Evolutionary conservation across 2,329 filamentous ascomycete species (phyloP).

Genomic region (Lojkania enalia): DNA sequence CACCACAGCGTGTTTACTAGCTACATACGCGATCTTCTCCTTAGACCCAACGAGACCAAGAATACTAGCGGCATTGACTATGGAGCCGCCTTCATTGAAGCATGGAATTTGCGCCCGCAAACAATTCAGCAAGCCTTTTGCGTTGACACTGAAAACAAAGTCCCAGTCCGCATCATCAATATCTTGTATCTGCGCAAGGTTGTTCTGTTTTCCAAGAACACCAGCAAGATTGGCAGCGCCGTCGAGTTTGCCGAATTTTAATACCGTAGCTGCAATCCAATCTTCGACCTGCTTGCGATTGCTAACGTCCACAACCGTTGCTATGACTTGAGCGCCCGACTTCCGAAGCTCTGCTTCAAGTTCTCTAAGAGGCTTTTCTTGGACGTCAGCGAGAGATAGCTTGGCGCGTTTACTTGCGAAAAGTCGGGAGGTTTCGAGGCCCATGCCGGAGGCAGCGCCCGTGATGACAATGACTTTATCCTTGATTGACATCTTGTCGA

Average conservation of each 20-base stretch:
- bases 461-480: constrained; percentile 28
- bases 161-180: constrained; percentile 47
- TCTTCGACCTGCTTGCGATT: constrained; percentile 53
- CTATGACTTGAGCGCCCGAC: constrained; percentile 28
- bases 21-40: constrained; percentile 41
- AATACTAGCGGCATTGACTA: constrained; percentile 55
- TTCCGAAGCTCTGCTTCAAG: constrained; percentile 24
- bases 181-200: constrained; percentile 24
- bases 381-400: constrained; percentile 37
- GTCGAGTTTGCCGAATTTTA: constrained; percentile 53
- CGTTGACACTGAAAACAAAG: constrained; percentile 44
- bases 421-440: constrained; percentile 30
- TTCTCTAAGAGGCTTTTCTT: constrained; percentile 28
- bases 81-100: constrained; percentile 45
- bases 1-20: constrained; percentile 48
- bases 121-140: constrained; percentile 45
- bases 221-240: constrained; percentile 52
- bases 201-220: constrained; percentile 35
- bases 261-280: constrained; percentile 54
- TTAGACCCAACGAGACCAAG: constrained; percentile 53
- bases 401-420: constrained; percentile 34
- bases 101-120: constrained; percentile 45
- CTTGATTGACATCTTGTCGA: constrained; percentile 1
- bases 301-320: constrained; percentile 55
- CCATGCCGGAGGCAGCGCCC: constrained; percentile 37